Percentiles rank a stretch among this genome's conserved stretches.
Evolutionary conservation across 805 yeast species (phyloP).

Genomic region (Henningerozyma blattae): DNA sequence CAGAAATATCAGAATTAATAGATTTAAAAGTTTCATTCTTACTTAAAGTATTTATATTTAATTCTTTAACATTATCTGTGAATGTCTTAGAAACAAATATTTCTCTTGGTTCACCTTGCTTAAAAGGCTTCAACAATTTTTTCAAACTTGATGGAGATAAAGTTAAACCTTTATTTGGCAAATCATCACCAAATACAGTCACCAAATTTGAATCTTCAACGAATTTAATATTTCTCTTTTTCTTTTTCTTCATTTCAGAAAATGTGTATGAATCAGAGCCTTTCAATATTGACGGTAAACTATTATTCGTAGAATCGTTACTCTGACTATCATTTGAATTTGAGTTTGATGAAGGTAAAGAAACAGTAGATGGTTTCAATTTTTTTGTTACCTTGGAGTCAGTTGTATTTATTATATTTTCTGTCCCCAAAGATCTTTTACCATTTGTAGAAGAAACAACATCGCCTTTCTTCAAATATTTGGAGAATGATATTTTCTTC

Average conservation of each 20-base stretch:
- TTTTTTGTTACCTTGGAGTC: background rate
- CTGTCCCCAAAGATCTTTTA: slow-evolving; percentile 8
- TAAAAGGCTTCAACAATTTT: slow-evolving; percentile 22
- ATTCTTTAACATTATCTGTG: slow-evolving; percentile 12
- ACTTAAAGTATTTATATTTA: slow-evolving; percentile 6
- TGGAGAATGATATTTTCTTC: slow-evolving; percentile 25
- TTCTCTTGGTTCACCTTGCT: slow-evolving; percentile 25
- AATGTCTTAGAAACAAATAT: slow-evolving; percentile 5
- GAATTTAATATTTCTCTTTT: slow-evolving; percentile 11
- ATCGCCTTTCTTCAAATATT: slow-evolving; percentile 22
- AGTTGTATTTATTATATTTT: too few species aligned
- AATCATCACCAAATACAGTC: slow-evolving; percentile 23
- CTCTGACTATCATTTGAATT: slow-evolving; percentile 1
- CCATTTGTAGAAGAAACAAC: slow-evolving; percentile 5
- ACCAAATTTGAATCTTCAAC: slow-evolving; percentile 16
- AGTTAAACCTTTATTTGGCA: slow-evolving; percentile 18
- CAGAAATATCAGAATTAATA: slow-evolving; percentile 18
- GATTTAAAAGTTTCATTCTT: slow-evolving; percentile 1
- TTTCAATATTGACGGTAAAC: slow-evolving; percentile 15
- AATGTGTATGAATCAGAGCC: slow-evolving; percentile 1
- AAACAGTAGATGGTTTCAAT: background rate
- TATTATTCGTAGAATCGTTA: slow-evolving; percentile 2
- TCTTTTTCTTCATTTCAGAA: slow-evolving; percentile 1
- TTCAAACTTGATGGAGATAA: slow-evolving; percentile 21
- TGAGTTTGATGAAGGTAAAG: background rate